Conservation (phyloP, 1,284 basidiomycete genomes). For the Pisolithus thermaeus region DNA sequence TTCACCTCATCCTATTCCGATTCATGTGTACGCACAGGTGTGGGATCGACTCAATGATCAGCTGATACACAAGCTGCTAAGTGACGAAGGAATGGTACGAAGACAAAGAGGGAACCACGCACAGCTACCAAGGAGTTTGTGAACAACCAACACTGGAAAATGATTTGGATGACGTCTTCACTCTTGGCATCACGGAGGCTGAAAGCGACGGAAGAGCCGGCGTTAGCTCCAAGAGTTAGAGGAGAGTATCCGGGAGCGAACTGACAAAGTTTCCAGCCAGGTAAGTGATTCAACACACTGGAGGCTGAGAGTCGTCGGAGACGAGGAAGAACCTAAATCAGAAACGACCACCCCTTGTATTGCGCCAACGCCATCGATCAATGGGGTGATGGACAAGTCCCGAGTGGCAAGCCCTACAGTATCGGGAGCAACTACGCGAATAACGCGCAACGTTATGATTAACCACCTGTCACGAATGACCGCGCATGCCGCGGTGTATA, state of each 20-base stretch:
- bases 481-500: not conserved
- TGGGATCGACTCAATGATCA: conserved; percentile 45
- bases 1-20: no score
- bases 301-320: conserved; percentile 9
- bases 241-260: not conserved
- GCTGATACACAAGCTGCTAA: conserved; percentile 21
- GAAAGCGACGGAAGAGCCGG: not conserved
- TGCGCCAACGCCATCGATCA: not conserved
- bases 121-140: conserved; percentile 38
- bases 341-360: not conserved
- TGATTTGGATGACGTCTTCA: conserved; percentile 38
- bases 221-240: conserved; percentile 4
- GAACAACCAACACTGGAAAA: conserved; percentile 41
- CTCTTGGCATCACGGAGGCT: conserved; percentile 25
- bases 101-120: conserved; percentile 8
- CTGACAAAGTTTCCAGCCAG: conserved; percentile 30
- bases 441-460: not conserved
- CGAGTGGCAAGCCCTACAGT: not conserved
- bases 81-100: not conserved
- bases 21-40: conserved; percentile 31
- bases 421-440: not conserved
- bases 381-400: not conserved
- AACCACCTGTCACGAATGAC: not conserved
- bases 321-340: not conserved
- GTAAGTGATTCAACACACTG: conserved; percentile 32